phyloP scores from a whole-genome alignment of 1,139 yeast genomes.

The Pichia sp. region DNA sequence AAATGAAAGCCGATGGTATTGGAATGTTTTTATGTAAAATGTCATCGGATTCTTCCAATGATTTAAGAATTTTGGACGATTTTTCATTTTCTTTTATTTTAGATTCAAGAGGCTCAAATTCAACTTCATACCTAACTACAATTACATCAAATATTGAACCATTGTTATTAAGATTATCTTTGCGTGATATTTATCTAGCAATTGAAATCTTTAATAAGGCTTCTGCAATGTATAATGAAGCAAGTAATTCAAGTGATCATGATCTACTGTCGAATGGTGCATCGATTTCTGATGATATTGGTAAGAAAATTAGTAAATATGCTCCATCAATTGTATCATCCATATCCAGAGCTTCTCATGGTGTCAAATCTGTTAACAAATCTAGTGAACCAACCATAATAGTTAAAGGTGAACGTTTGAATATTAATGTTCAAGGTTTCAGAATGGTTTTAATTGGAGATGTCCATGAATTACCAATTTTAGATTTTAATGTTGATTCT shows the following conservation, averaged over 20 bases:
- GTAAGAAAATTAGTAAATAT: slow-evolving; percentile 49
- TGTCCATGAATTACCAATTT: slow-evolving; percentile 85
- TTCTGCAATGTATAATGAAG: slow-evolving; percentile 43
- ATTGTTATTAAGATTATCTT: slow-evolving; percentile 68
- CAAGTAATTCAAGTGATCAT: slow-evolving; percentile 8
- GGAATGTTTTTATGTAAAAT: slow-evolving; percentile 83
- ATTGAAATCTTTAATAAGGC: slow-evolving; percentile 68
- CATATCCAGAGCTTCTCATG: slow-evolving; percentile 34
- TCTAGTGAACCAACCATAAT: slow-evolving; percentile 32
- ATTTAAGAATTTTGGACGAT: slow-evolving; percentile 78
- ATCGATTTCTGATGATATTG: slow-evolving; percentile 49
- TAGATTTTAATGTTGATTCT: slow-evolving; percentile 73
- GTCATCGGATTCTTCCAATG: slow-evolving; percentile 54
- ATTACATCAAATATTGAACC: slow-evolving; percentile 77
- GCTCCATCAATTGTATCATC: slow-evolving; percentile 57
- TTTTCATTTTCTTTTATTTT: slow-evolving; percentile 73
- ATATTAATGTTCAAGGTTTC: slow-evolving; percentile 70
- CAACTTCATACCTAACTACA: slow-evolving; percentile 50
- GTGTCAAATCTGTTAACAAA: background rate
- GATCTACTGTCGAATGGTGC: background rate
- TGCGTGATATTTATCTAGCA: slow-evolving; percentile 82
- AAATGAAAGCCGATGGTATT: slow-evolving; percentile 68
- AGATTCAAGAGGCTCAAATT: slow-evolving; percentile 63
- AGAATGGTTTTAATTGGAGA: slow-evolving; percentile 88
- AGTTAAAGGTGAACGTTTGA: slow-evolving; percentile 66